Conservation (phyloP, 2,329 filamentous ascomycete species). For the Fusarium sp. region DNA sequence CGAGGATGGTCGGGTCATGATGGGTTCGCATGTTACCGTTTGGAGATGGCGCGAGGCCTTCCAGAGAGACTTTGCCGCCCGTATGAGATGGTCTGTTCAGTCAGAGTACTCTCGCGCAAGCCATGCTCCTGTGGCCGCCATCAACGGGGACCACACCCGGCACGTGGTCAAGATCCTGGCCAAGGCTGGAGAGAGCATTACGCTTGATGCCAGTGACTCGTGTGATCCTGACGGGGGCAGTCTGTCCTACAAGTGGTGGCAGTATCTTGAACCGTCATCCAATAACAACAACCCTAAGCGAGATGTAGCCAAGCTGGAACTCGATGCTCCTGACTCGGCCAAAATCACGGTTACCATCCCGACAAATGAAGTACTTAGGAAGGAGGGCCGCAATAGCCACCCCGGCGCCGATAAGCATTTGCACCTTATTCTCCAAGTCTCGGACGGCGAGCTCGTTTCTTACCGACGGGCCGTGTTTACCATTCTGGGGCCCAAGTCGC, state of each 20-base stretch:
- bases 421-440: background rate
- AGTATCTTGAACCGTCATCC: conserved; percentile 16
- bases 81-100: conserved; percentile 27
- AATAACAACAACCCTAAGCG: background rate
- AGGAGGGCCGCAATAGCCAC: background rate
- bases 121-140: background rate
- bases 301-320: background rate
- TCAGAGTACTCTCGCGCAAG: conserved; percentile 8
- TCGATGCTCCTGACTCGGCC: background rate
- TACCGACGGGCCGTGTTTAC: background rate
- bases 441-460: background rate
- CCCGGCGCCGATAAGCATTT: background rate
- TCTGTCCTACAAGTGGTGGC: conserved; percentile 12
- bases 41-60: conserved; percentile 31
- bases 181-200: background rate
- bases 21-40: conserved; percentile 25
- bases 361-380: background rate
- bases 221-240: conserved; percentile 13
- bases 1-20: conserved; percentile 5
- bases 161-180: background rate
- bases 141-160: conserved; percentile 1
- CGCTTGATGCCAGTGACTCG: conserved; percentile 7
- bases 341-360: background rate
- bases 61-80: conserved; percentile 28
- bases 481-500: background rate